Base-by-base conservation (phyloP, 768 basidiomycete species). In the Lyophyllum semitale region DNA sequence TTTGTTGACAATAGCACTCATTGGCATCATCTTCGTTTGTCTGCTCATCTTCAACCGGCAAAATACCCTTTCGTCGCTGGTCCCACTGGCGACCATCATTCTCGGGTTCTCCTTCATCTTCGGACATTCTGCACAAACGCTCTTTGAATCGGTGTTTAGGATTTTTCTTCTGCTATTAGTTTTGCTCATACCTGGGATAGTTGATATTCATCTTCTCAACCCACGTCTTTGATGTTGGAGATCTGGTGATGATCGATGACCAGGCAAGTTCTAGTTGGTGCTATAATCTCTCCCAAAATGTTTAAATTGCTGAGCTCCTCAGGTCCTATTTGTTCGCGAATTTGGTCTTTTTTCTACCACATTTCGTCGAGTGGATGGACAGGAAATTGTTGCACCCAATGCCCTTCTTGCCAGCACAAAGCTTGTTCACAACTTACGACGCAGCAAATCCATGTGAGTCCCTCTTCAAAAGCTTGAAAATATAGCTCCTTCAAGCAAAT, bases 101-200 rank as follows among this genome's bases (percentile, higher is more conserved):
- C 82, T 92, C 42, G 91, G 90, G 3, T 91, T 93, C 65, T 91
- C 88, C 12, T 93, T 93, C 73, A 83, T 93, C 55, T 93, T 93
- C 57, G 90, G 91, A 2, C 83, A 91, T 68, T 89, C 90, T 1
- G 91, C 91, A 1, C 85, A 88, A 59, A 85, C 83, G 0, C 70
- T 92, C 2, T 93, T 92, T 58, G 87, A 91, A 74, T 90, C 88
- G 47, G 88, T 88, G 57, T 52, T 81, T 68, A 11, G 2, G 18
- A 45, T 29, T 18, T 30, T n/a, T 51, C 17, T 25, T 29, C 51
- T 27, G 37, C 12, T 22, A n/a, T 12, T 20, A 7, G 4, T 2
- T 33, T n/a, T 27, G 23, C 15, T 43, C 13, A 48, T 11, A 48
- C 18, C 42, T 17, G 7, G 46, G 2, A 4, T 47, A 89, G 88